Evolutionary conservation across 2,329 filamentous ascomycete genomes (phyloP), one percentile per base, ranked within the genome.

Genomic region (Helotiales sp.): DNA sequence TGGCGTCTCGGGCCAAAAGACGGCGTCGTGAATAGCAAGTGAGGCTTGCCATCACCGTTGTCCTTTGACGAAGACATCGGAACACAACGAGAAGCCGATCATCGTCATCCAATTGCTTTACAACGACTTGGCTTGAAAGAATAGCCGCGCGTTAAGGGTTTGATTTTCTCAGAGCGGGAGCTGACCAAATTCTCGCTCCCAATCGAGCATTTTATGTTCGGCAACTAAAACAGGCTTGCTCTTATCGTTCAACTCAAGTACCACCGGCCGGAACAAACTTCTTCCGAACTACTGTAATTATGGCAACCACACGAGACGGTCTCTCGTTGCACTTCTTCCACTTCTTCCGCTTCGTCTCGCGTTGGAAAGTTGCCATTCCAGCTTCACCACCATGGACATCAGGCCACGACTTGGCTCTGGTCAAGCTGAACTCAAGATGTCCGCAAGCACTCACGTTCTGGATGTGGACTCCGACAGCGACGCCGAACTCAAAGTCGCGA

Each of bases 41-140:
- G 63, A 48, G 65, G 64, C 44, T 53, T 47, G 10, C 54, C 53
- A 24, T 59, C 57, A 42, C 49, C 54, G 50, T 48, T 54, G 34
- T 52, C 48, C 42, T 58, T 62, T 12, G 57, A 57, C 27, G 62
- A 61, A 30, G 56, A 36, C 62, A 67, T 66, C 63, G 57, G 27
- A 40, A 27, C 34, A 24, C 33, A 22, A 53, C 36, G n/a, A 5
- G 29, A 13, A 25, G 40, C 27, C 33, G 49, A 47, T 17, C 30
- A 25, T 9, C 30, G 19, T 22, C 40, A 52, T 54, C 31, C 40
- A 44, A 44, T 44, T 44, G 40, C 15, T 24, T 24, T 24, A 44
- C 27, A 25, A 15, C 40, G 40, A 44, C 40, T 12, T 25, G 12
- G 24, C 22, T 44, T 44, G 22, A 25, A 25, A 7, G 13, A 33